These are phyloP conservation scores for Lactarius hatsudake DNA, from an alignment of 768 basidiomycete species.

Conservation along the genomic window DNA sequence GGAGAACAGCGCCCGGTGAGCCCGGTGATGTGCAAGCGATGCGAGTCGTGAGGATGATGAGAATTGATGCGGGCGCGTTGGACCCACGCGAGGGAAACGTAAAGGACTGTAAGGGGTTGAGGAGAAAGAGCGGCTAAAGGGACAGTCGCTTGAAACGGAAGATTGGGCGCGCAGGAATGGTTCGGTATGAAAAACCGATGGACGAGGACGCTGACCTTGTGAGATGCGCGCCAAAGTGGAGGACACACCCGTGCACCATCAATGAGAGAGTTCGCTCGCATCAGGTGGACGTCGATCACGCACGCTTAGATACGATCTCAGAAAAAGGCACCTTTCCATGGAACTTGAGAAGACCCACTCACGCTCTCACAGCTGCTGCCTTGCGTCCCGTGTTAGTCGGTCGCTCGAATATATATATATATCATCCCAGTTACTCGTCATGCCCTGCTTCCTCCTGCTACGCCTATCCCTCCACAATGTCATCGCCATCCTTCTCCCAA, in stretches of 20 bases:
- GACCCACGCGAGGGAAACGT: neutral
- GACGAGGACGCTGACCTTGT: constrained; percentile 23
- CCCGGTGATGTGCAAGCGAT: constrained; percentile 13
- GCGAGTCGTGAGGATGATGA: constrained; percentile 5
- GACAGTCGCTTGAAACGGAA: neutral
- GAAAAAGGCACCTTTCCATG: constrained; percentile 22
- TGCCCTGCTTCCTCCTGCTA: neutral
- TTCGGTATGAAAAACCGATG: constrained; percentile 1
- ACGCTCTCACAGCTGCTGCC: neutral
- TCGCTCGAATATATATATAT: constrained; percentile 18
- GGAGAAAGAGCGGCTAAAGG: neutral
- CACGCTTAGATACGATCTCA: constrained; percentile 19
- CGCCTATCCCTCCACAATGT: neutral
- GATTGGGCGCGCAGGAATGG: neutral
- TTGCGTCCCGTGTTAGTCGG: constrained; percentile 23
- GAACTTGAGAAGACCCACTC: constrained; percentile 13
- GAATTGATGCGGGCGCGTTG: neutral
- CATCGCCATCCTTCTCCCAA: neutral
- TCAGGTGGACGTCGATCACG: constrained; percentile 19
- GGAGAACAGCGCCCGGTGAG: constrained; percentile 6
- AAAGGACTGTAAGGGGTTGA: neutral
- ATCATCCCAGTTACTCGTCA: neutral
- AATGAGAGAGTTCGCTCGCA: neutral
- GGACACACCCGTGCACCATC: constrained; percentile 1
- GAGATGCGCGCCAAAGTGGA: neutral